Evolutionary conservation across 2,329 filamentous ascomycete species (phyloP).

Genomic region (Myriosclerotinia duriaeana): DNA sequence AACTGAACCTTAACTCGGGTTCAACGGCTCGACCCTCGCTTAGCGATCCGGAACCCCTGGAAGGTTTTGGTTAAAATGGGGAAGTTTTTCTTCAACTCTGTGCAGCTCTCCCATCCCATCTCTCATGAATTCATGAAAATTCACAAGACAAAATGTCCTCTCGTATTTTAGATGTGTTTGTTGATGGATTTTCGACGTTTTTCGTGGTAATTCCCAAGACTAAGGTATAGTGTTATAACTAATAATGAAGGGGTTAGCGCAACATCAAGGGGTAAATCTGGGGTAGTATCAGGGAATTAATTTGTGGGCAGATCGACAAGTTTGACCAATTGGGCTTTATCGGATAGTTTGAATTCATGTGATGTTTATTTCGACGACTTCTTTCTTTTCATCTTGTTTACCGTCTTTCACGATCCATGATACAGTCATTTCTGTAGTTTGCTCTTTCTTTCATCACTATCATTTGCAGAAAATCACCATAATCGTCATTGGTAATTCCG

Average conservation of each 20-base stretch:
- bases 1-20: conserved; percentile 2
- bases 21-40: not conserved
- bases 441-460: not conserved
- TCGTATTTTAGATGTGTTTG: not conserved
- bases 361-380: not conserved
- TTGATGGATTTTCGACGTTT: not conserved
- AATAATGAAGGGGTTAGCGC: not conserved
- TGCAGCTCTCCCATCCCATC: not conserved
- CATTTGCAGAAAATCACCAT: no score
- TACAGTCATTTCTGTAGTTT: not conserved
- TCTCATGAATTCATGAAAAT: no score
- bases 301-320: conserved; percentile 1
- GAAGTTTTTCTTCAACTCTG: not conserved
- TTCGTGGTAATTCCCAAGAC: not conserved
- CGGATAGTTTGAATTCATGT: not conserved
- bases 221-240: not conserved
- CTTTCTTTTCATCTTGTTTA: not conserved
- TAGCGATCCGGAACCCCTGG: not conserved
- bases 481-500: not conserved
- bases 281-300: not conserved
- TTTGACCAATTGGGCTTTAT: not conserved
- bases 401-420: not conserved
- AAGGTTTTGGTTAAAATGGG: not conserved
- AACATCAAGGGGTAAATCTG: not conserved
- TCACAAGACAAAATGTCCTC: not conserved